Conservation (phyloP, 169 alveolate genomes). For the Cryptosporidium parvum region DNA sequence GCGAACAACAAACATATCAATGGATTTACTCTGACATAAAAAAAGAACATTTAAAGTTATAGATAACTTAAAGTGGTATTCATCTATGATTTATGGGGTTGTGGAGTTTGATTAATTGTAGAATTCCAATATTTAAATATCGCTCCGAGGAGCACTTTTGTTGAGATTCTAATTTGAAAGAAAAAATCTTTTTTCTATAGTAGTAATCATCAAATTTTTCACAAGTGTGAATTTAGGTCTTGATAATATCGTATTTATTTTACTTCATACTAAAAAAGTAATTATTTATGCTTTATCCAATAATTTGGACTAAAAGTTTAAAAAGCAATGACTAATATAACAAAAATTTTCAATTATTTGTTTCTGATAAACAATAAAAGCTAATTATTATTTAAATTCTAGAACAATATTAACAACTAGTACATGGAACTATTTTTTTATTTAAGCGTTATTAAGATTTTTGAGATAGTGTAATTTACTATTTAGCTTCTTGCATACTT, state of each 20-base stretch:
- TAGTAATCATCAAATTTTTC: too few relatives aligned
- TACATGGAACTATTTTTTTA: background rate
- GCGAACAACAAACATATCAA: constrained; percentile 63
- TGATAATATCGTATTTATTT: too few relatives aligned
- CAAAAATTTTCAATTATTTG: too few relatives aligned
- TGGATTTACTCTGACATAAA: constrained; percentile 49
- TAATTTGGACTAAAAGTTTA: too few relatives aligned
- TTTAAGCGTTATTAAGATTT: background rate
- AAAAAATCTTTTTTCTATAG: too few relatives aligned
- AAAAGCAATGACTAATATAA: too few relatives aligned
- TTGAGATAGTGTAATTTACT: background rate
- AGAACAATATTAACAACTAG: background rate
- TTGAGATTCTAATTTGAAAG: background rate
- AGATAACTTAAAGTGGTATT: too few relatives aligned
- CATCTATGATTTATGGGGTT: background rate
- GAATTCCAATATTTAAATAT: background rate
- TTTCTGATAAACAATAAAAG: background rate
- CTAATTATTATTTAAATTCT: background rate
- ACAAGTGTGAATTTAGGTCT: too few relatives aligned
- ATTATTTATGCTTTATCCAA: background rate
- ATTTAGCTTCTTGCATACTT: background rate
- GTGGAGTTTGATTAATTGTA: too few relatives aligned
- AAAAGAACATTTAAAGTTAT: constrained; percentile 28
- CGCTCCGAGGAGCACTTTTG: too few relatives aligned
- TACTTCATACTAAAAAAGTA: too few relatives aligned